These are phyloP conservation scores for Hemileccinum impolitum DNA, from an alignment of 768 basidiomycete genomes.

Conservation along the genomic window DNA sequence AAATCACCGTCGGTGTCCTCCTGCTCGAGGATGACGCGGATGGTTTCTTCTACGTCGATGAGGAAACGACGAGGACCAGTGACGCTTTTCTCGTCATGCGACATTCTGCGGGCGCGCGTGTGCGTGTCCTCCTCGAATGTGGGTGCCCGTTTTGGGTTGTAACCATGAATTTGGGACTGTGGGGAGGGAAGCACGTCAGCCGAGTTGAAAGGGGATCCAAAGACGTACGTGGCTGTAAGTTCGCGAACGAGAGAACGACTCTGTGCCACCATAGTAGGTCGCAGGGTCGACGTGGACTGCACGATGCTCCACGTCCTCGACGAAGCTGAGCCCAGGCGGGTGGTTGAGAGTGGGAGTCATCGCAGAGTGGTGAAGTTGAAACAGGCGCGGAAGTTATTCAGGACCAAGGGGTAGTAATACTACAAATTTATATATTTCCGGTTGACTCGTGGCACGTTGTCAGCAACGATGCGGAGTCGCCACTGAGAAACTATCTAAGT, in stretches of 20 bases:
- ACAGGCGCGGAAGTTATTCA: background rate
- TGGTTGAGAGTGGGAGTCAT: slow-evolving; percentile 70
- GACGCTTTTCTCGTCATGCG: slow-evolving; percentile 87
- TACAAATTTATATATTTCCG: slow-evolving; percentile 8
- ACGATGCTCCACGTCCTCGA: slow-evolving; percentile 54
- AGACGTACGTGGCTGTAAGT: slow-evolving; percentile 81
- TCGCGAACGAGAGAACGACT: slow-evolving; percentile 76
- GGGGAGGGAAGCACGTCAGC: slow-evolving; percentile 18
- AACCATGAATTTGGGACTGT: slow-evolving; percentile 70
- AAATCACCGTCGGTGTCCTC: slow-evolving; percentile 98
- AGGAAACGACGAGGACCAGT: slow-evolving; percentile 84
- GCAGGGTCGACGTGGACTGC: slow-evolving; percentile 65
- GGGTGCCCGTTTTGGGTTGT: slow-evolving; percentile 66
- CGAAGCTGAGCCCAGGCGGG: slow-evolving; percentile 60
- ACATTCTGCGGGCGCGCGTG: slow-evolving; percentile 72
- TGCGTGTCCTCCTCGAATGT: slow-evolving; percentile 78
- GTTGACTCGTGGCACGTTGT: background rate
- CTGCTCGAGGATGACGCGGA: slow-evolving; percentile 92
- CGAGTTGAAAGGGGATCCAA: slow-evolving; percentile 2
- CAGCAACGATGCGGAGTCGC: background rate
- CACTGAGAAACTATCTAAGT: background rate
- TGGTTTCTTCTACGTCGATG: slow-evolving; percentile 97
- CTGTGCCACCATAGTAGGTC: slow-evolving; percentile 78
- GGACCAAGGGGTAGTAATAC: slow-evolving; percentile 10
- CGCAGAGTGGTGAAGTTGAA: background rate